Evolutionary conservation across 345 rosid genomes (phyloP), one percentile per base, ranked within the genome.

Genomic region (Populus davidiana): DNA sequence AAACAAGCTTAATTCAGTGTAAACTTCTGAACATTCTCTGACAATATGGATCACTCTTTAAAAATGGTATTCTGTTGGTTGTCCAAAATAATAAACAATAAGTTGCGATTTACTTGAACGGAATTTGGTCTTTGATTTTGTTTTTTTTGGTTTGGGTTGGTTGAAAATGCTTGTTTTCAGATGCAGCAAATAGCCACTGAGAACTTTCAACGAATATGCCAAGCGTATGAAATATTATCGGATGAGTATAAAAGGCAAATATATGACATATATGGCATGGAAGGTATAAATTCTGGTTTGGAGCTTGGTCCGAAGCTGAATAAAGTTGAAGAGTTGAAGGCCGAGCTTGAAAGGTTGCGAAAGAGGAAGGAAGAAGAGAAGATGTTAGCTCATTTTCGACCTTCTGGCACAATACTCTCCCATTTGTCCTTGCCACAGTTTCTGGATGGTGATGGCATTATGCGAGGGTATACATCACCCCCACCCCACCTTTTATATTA

Each of bases 241-340:
- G 93, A 96, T 81, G 99, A 91, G 85, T 82, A 76, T 76, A 96
- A 89, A 81, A 87, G 98, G 89, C 82, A 83, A 49, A 89, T 92
- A 69, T 96, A 96, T 87, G 97, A 94, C 62, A 86, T 96, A 56
- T 94, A 96, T 81, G 99, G 98, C 27, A 89, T 94, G 97, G 99
- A 94, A 87, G 99, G 98, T 50, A 52, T 96, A 85, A 79, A 64
- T 64, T 90, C 96, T 50, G 98, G 98, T 61, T 77, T 96, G 85
- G 98, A 96, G 86, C 97, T 96, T 74, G 96, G 97, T 68, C 88
- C 94, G 11, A 89, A 85, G 91, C 83, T 91, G 80, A 89, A 85
- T 86, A 96, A 89, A 79, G 87, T 83, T 10, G 98, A 94, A 3
- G 98, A 96, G 85, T 75, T 96, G 21, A 94, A 83, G 84, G 97